phyloP scores from a whole-genome alignment of 768 basidiomycete genomes.

The Rhizopogon rudus region DNA sequence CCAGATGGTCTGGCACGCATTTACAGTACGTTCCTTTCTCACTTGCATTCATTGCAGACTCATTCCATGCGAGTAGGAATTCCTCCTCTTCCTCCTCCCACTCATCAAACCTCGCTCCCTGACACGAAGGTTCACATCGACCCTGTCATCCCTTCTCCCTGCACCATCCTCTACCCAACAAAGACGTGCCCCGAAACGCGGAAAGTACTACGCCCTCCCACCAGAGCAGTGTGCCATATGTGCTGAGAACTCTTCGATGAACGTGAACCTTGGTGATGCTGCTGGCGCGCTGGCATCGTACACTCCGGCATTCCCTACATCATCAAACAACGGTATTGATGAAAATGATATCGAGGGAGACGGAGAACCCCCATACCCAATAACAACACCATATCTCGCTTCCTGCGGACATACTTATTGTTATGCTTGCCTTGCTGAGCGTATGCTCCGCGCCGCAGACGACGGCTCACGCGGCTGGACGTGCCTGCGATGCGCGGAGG shows the following conservation, averaged over 20 bases:
- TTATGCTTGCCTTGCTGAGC: slow-evolving; percentile 87
- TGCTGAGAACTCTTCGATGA: slow-evolving; percentile 65
- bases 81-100: slow-evolving; percentile 88
- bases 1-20: slow-evolving; percentile 99
- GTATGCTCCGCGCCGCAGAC: slow-evolving; percentile 68
- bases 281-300: slow-evolving; percentile 39
- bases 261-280: slow-evolving; percentile 50
- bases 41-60: background rate
- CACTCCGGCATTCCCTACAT: slow-evolving; percentile 19
- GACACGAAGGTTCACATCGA: slow-evolving; percentile 48
- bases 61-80: slow-evolving; percentile 63
- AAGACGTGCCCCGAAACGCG: slow-evolving; percentile 25
- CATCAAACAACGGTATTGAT: slow-evolving; percentile 2
- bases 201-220: slow-evolving; percentile 68
- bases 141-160: slow-evolving; percentile 26
- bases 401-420: slow-evolving; percentile 88
- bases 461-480: slow-evolving; percentile 66
- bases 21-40: slow-evolving; percentile 63
- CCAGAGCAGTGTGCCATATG: slow-evolving; percentile 88
- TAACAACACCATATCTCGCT: slow-evolving; percentile 79
- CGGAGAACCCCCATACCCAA: slow-evolving; percentile 53
- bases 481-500: slow-evolving; percentile 75
- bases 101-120: slow-evolving; percentile 68
- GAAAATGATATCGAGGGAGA: slow-evolving; percentile 6
- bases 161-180: slow-evolving; percentile 21